phyloP scores from a whole-genome alignment of 257 asterid genomes.

The Gentiana macrophylla region DNA sequence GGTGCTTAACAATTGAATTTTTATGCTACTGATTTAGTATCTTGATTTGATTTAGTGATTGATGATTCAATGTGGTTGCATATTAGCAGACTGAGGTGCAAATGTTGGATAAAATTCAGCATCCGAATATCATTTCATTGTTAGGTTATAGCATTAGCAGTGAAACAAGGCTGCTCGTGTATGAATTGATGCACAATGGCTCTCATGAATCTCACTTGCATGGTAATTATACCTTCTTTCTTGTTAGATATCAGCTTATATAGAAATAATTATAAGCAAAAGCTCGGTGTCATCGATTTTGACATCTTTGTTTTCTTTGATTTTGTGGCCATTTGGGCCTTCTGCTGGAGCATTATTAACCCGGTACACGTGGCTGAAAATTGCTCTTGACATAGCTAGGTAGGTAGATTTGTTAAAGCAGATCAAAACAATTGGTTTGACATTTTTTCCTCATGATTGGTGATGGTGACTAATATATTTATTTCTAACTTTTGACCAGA shows the following conservation, averaged over 20 bases:
- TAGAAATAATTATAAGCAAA: not conserved
- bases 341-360: constrained; percentile 53
- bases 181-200: constrained; percentile 58
- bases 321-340: constrained; percentile 30
- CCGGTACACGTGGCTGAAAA: constrained; percentile 54
- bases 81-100: constrained; percentile 56
- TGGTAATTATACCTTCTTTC: constrained; percentile 46
- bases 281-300: not conserved
- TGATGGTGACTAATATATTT: constrained; percentile 4
- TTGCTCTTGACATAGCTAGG: constrained; percentile 70
- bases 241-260: not conserved
- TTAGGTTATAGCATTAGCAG: constrained; percentile 51
- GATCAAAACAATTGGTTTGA: constrained; percentile 13
- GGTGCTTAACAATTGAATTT: constrained; percentile 22
- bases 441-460: not conserved
- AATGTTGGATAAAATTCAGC: constrained; percentile 53
- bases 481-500: constrained; percentile 35
- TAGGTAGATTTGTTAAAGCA: constrained; percentile 32
- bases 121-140: constrained; percentile 51
- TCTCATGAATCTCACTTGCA: constrained; percentile 64
- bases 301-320: constrained; percentile 7
- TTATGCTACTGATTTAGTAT: not conserved
- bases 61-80: not conserved
- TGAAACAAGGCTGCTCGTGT: constrained; percentile 53
- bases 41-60: not conserved